Evolutionary conservation across 2,329 filamentous ascomycete species (phyloP).

Genomic region (Botryotinia globosa): DNA sequence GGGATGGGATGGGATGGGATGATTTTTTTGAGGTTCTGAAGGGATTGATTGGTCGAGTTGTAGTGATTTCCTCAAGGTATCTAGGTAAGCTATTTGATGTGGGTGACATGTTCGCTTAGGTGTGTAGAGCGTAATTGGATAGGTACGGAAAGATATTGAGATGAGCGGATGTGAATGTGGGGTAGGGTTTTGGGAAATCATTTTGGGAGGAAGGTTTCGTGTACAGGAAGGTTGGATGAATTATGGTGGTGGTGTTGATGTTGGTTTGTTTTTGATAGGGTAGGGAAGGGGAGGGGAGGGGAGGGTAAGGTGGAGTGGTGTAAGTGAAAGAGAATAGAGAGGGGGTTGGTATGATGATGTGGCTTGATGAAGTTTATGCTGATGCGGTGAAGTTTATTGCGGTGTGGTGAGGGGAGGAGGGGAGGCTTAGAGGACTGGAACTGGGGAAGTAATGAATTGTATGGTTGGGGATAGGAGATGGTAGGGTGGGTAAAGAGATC

Average conservation of each 20-base stretch:
- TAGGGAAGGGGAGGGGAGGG: background rate
- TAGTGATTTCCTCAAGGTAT: too few relatives aligned
- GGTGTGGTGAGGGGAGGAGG: fast-evolving
- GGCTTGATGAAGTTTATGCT: background rate
- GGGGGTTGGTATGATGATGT: background rate
- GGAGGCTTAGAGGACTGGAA: background rate
- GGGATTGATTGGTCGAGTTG: too few relatives aligned
- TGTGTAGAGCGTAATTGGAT: too few relatives aligned
- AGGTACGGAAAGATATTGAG: too few relatives aligned
- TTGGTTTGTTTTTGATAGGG: background rate
- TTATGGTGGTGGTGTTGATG: background rate
- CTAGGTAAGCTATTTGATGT: background rate
- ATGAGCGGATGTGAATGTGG: background rate
- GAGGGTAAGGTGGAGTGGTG: background rate
- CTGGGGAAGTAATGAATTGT: fast-evolving
- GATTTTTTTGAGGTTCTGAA: too few relatives aligned
- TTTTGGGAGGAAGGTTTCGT: background rate
- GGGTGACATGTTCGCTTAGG: background rate
- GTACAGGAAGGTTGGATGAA: background rate
- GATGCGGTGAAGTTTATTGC: too few relatives aligned
- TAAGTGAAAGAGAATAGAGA: background rate
- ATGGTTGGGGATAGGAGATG: too few relatives aligned
- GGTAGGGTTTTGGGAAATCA: background rate
- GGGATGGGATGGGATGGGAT: too few relatives aligned
- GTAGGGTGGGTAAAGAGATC: background rate